These are phyloP conservation scores for Pythium vanterpoolii DNA, from an alignment of 352 stramenopile species.

Conservation along the genomic window DNA sequence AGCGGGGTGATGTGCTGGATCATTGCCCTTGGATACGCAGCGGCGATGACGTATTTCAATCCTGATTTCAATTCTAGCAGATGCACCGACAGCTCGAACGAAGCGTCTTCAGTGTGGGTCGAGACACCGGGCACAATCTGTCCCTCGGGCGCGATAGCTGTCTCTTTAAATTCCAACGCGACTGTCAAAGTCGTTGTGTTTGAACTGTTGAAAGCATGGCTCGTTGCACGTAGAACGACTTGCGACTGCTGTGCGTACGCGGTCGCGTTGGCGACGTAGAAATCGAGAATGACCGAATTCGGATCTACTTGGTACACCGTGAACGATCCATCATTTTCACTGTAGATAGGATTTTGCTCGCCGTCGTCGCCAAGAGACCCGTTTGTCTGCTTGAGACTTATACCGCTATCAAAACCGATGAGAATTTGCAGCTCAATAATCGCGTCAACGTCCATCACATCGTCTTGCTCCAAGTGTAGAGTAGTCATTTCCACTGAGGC, in stretches of 20 bases:
- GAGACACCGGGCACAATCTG: not conserved
- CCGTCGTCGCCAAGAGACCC: not conserved
- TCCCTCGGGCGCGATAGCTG: not conserved
- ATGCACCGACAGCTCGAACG: not conserved
- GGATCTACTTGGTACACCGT: not conserved
- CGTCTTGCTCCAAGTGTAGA: not conserved
- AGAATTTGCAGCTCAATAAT: not conserved
- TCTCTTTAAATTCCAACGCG: constrained; percentile 8
- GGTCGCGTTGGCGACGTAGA: not conserved
- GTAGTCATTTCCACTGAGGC: not conserved
- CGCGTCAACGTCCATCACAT: not conserved
- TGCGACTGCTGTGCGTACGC: not conserved
- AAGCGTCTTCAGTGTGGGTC: constrained; percentile 1
- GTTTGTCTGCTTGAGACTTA: not conserved
- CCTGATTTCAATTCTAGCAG: not conserved
- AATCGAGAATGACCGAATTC: not conserved
- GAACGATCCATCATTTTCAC: not conserved
- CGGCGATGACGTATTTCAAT: constrained; percentile 3
- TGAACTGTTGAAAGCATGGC: constrained; percentile 11
- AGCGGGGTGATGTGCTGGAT: not conserved
- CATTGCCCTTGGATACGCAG: not conserved
- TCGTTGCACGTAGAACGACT: constrained; percentile 2
- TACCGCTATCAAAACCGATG: not conserved
- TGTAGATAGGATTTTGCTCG: not conserved
- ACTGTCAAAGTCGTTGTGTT: constrained; percentile 7